Evolutionary conservation across 352 stramenopile species (phyloP).

Genomic region (Pythium rhizo-oryzae): DNA sequence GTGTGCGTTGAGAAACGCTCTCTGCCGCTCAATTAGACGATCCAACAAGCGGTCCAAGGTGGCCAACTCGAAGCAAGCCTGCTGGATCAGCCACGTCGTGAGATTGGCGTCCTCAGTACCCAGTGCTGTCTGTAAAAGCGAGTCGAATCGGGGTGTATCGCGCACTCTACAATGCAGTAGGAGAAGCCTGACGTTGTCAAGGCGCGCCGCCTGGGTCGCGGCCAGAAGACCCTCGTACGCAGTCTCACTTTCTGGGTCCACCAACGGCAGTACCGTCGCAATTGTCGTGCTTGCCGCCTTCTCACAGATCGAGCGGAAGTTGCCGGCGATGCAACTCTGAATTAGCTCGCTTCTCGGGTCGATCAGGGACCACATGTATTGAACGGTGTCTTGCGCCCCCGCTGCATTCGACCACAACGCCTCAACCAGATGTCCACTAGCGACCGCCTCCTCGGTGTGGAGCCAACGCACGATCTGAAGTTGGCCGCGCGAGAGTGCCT

Average conservation of each 20-base stretch:
- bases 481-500: neutral
- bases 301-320: neutral
- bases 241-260: neutral
- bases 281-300: neutral
- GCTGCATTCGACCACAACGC: neutral
- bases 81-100: no score
- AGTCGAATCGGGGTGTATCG: no score
- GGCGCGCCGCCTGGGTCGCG: neutral
- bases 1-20: no score
- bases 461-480: neutral
- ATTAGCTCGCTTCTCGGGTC: neutral
- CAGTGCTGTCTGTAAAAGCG: no score
- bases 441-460: neutral
- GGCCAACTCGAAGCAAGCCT: no score
- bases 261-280: neutral
- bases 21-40: no score
- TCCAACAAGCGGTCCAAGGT: no score
- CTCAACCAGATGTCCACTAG: neutral
- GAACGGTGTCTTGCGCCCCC: neutral
- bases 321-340: neutral
- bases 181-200: neutral
- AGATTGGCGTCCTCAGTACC: no score
- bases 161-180: neutral
- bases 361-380: constrained; percentile 2
- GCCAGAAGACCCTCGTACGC: neutral